Conservation (phyloP, 176 grass and related monocot species). For the Eragrostis curvula region DNA sequence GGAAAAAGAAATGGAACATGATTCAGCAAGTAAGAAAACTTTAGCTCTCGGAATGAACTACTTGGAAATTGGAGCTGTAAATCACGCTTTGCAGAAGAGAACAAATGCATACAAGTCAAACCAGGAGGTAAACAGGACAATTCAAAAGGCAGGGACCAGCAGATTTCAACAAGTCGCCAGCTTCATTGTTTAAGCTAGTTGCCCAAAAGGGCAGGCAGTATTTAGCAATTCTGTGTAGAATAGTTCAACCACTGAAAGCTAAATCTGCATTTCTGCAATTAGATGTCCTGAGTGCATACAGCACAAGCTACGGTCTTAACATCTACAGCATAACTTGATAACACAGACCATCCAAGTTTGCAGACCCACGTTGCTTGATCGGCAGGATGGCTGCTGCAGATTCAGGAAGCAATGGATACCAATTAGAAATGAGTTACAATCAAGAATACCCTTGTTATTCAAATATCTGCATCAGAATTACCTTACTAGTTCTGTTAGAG, state of each 20-base stretch:
- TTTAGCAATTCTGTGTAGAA: slow-evolving; percentile 15
- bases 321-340: slow-evolving; percentile 12
- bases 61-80: background rate
- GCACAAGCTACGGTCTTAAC: slow-evolving; percentile 13
- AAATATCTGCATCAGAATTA: slow-evolving; percentile 7
- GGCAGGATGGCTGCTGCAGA: slow-evolving; percentile 4
- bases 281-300: background rate
- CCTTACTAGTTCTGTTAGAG: slow-evolving; percentile 12
- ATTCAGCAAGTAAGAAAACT: too few relatives aligned
- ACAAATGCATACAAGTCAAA: background rate
- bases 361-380: slow-evolving; percentile 25
- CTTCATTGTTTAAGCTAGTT: slow-evolving; percentile 14
- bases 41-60: background rate
- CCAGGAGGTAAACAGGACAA: background rate
- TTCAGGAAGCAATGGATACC: background rate
- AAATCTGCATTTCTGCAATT: slow-evolving; percentile 24
- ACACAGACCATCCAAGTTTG: background rate
- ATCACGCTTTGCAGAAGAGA: background rate
- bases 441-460: slow-evolving; percentile 22
- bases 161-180: background rate
- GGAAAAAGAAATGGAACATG: too few relatives aligned
- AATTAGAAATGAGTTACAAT: background rate
- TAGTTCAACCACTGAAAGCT: slow-evolving; percentile 29
- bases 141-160: background rate
- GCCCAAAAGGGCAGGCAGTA: slow-evolving; percentile 10